Conservation (phyloP, 2,329 filamentous ascomycete species). For the Bipolaris bicolor region DNA sequence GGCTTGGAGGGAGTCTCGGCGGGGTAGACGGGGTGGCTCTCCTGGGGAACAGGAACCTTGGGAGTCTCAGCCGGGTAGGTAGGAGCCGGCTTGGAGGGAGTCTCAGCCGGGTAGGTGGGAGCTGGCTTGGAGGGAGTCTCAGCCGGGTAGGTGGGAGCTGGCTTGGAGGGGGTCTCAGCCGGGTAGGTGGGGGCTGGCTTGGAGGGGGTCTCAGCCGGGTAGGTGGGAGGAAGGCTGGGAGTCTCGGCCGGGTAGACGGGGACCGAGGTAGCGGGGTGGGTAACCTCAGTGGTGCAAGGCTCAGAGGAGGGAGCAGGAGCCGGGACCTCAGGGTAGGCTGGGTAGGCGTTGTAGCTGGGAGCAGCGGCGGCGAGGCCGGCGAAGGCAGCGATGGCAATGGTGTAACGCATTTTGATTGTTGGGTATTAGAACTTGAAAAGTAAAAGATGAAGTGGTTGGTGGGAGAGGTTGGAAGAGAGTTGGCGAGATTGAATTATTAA, state of each 20-base stretch:
- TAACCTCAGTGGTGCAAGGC: constrained; percentile 9
- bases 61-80: constrained; percentile 3
- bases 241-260: constrained; percentile 13
- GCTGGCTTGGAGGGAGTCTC: neutral
- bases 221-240: constrained; percentile 12
- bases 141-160: constrained; percentile 9
- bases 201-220: constrained; percentile 9
- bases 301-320: constrained; percentile 11
- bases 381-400: constrained; percentile 43
- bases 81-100: neutral
- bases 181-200: constrained; percentile 21
- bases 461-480: constrained; percentile 20
- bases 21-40: neutral
- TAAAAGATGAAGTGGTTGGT: constrained; percentile 22
- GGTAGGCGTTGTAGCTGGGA: constrained; percentile 35
- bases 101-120: neutral
- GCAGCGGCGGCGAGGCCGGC: constrained; percentile 42
- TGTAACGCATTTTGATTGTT: constrained; percentile 51
- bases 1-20: constrained; percentile 4
- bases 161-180: neutral
- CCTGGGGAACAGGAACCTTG: constrained; percentile 6
- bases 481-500: constrained; percentile 42
- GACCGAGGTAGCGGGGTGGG: neutral
- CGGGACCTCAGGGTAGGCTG: constrained; percentile 13
- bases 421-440: constrained; percentile 35